Evolutionary conservation across 2,329 filamentous ascomycete genomes (phyloP), one percentile per base, ranked within the genome.

Genomic region (Mariannaea elegans): DNA sequence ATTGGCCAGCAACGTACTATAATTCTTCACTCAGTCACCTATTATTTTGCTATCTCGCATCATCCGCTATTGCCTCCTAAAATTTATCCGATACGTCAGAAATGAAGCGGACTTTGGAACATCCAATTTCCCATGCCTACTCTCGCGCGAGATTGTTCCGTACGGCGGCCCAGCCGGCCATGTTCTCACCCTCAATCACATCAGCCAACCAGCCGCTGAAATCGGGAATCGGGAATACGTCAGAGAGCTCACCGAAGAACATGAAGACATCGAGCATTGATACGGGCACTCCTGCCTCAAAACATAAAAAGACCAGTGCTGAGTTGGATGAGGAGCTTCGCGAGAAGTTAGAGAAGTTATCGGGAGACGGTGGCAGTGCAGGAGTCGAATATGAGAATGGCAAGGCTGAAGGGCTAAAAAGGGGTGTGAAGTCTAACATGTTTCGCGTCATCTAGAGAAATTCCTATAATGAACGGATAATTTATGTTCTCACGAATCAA

Each of bases 371-470:
- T 4, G 90, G 91, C 8, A 84, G 84, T 23, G 81, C 89, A 3
- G 91, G 90, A 1, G 78, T 94, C 4, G 90, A 93, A 73, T 89
- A 91, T 61, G 91, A 94, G 73, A 84, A 92, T 66, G 91, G 91
- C 0, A 84, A 89, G 72, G 86, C 91, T 0, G 87, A 87, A 6
- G 81, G 88, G 0, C 89, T 94, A 83, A 93, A 92, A 76, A 80
- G 90, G 48, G 84, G 88, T 32, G 91, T 94, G 10, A 88, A 84
- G 72, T 86, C 89, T 51, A 93, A 93, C 67, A 93, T 93, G 90
- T 93, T 93, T 72, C 80, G 90, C 14, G 84, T 90, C 60, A 91
- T 92, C 18, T 67, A n/a, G 18, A 21, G 24, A 27, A 27, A 9
- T n/a, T n/a, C n/a, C n/a, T n/a, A n/a, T n/a, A n/a, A n/a, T n/a